Base-by-base conservation (phyloP, 1,139 yeast species). In the Geotrichum armillariae region DNA sequence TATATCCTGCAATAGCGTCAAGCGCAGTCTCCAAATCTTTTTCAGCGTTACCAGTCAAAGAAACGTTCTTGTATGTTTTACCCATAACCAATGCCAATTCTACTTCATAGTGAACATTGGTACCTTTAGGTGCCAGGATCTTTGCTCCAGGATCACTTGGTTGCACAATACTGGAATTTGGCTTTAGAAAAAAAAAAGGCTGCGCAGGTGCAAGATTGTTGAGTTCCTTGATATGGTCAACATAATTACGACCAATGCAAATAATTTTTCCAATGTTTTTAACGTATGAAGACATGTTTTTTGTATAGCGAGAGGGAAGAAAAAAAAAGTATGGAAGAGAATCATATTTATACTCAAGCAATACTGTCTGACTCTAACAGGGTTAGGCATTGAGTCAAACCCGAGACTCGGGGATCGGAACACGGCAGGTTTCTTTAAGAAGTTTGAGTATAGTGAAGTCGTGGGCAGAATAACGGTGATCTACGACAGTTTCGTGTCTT, bases 231-330 rank as follows among this genome's bases (percentile, higher is more conserved):
- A 90, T 87, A 62, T 93, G 99, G 37, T 95, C 98, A 5, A 89
- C 95, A 66, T 90, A 93, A 70, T 93, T 93, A 60, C 99, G 84
- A 44, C 99, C 99, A 58, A 93, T 91, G 69, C 99, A 93, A 25
- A 25, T 11, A 25, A 25, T 25, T 25, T 25, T 25, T 25, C 29
- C 29, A 25, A 25, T 25, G 11, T 25, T 25, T 25, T 25, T 7
- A 25, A 11, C 29, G 11, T 25, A 25, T 7, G 29, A 25, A 7
- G 29, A 25, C 29, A 25, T 25, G 29, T n/a, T n/a, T n/a, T n/a
- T n/a, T n/a, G n/a, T n/a, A n/a, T n/a, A n/a, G n/a, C n/a, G n/a
- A n/a, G n/a, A n/a, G n/a, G n/a, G n/a, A n/a, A n/a, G n/a, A n/a
- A n/a, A n/a, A n/a, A n/a, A n/a, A n/a, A n/a, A n/a, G n/a, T n/a